These are phyloP conservation scores for Trypanosoma avium DNA, from an alignment of 208 protist genomes.

Conservation along the genomic window DNA sequence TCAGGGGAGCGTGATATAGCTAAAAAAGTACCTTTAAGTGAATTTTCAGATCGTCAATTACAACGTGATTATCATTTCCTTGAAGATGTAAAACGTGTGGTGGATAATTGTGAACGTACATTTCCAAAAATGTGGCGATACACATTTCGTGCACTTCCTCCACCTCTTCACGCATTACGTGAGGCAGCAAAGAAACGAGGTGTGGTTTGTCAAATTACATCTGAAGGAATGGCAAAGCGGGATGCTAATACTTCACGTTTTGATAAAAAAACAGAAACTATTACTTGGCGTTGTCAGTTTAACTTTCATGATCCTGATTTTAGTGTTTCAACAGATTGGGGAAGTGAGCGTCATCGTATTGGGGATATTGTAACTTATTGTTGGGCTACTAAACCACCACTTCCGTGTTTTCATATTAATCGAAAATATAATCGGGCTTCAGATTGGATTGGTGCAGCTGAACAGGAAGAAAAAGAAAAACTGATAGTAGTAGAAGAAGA, in stretches of 20 bases:
- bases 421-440: slow-evolving; percentile 74
- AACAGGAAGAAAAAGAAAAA: slow-evolving; percentile 6
- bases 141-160: slow-evolving; percentile 65
- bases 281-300: slow-evolving; percentile 85
- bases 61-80: slow-evolving; percentile 84
- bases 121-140: slow-evolving; percentile 60
- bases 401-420: slow-evolving; percentile 81
- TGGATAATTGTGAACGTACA: slow-evolving; percentile 65
- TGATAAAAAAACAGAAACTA: slow-evolving; percentile 66
- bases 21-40: slow-evolving; percentile 52
- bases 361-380: slow-evolving; percentile 68
- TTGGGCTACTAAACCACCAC: slow-evolving; percentile 69
- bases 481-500: neutral
- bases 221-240: slow-evolving; percentile 82
- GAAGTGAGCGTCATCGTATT: slow-evolving; percentile 71
- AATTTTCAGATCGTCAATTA: slow-evolving; percentile 73
- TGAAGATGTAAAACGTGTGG: slow-evolving; percentile 64
- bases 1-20: slow-evolving; percentile 57
- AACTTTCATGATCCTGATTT: slow-evolving; percentile 52
- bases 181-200: slow-evolving; percentile 76
- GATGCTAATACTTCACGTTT: slow-evolving; percentile 80
- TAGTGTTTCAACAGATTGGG: slow-evolving; percentile 72
- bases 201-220: slow-evolving; percentile 86
- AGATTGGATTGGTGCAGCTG: slow-evolving; percentile 35
- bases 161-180: slow-evolving; percentile 70